Conservation (phyloP, 2,329 filamentous ascomycete genomes). For the Curvularia verruculosa region DNA sequence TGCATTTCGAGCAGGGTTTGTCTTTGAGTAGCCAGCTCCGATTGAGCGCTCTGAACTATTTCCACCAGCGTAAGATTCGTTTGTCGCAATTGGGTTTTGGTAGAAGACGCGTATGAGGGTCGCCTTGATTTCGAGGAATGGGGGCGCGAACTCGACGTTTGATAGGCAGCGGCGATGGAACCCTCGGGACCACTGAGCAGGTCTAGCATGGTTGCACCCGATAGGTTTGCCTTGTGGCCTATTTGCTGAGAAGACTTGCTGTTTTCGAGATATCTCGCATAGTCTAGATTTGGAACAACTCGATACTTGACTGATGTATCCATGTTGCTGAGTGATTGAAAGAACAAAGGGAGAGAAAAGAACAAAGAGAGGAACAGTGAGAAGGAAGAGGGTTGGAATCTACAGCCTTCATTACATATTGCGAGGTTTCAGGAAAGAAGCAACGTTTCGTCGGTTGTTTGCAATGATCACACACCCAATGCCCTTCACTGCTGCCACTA, state of each 20-base stretch:
- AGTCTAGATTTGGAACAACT: constrained; percentile 9
- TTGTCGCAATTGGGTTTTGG: constrained; percentile 33
- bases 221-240: constrained; percentile 28
- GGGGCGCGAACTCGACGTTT: constrained; percentile 6
- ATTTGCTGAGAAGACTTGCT: constrained; percentile 3
- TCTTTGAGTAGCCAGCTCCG: constrained; percentile 34
- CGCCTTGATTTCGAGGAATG: constrained; percentile 23
- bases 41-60: constrained; percentile 39
- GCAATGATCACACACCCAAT: constrained; percentile 18
- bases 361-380: neutral
- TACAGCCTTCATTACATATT: constrained; percentile 6
- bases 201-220: constrained; percentile 32
- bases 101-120: constrained; percentile 31
- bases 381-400: constrained; percentile 6
- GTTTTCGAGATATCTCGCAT: constrained; percentile 18
- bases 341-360: neutral
- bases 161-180: constrained; percentile 20
- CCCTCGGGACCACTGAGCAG: constrained; percentile 22
- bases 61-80: constrained; percentile 36
- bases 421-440: constrained; percentile 14
- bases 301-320: constrained; percentile 20
- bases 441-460: constrained; percentile 10
- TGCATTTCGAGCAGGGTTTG: constrained; percentile 39
- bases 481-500: constrained; percentile 20
- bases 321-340: constrained; percentile 17